Evolutionary conservation across 352 stramenopile genomes (phyloP).

Genomic region (Blastocystis hominis): DNA sequence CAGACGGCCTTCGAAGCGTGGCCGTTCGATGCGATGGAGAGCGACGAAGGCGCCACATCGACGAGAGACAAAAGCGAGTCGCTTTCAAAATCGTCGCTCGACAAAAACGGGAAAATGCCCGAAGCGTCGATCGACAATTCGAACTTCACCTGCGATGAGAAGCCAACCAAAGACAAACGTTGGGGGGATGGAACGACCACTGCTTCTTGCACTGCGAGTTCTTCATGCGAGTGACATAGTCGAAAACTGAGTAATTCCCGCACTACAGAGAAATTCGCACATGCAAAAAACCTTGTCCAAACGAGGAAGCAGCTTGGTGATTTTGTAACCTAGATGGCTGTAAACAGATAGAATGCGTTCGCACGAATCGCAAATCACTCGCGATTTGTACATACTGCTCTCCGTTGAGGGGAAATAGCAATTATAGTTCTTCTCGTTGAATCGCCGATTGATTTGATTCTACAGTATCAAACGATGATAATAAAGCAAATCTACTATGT

Average conservation of each 20-base stretch:
- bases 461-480: not conserved
- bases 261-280: not conserved
- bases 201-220: not conserved
- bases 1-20: not conserved
- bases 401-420: not conserved
- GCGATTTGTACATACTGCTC: not conserved
- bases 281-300: not conserved
- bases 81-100: slow-evolving; percentile 13
- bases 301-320: not conserved
- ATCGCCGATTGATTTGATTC: not conserved
- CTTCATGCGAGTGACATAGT: not conserved
- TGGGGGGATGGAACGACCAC: not conserved
- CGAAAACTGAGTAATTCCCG: not conserved
- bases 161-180: not conserved
- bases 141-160: not conserved
- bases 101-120: not conserved
- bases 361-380: not conserved
- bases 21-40: not conserved
- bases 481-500: not conserved
- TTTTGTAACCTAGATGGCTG: not conserved
- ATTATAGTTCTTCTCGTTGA: not conserved
- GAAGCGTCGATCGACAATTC: not conserved
- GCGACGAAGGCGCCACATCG: not conserved
- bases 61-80: not conserved
- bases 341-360: slow-evolving; percentile 2